A percentile compares a stretch with the other conserved stretches of the same genome.
These are phyloP conservation scores for Stachybotrys elegans DNA, from an alignment of 2,329 filamentous ascomycete genomes.

Conservation along the genomic window DNA sequence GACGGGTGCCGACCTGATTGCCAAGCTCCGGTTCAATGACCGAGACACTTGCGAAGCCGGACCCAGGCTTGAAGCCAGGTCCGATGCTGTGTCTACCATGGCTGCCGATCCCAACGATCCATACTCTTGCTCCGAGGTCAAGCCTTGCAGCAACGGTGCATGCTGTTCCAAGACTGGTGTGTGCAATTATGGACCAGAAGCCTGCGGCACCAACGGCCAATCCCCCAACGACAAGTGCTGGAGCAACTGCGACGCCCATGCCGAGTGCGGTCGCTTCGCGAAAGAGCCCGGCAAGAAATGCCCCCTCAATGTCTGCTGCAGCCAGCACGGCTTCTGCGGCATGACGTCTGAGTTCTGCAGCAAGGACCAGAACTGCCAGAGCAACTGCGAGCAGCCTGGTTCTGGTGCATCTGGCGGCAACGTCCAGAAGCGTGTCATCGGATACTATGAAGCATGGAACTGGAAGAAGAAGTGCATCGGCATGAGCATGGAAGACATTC, in stretches of 20 bases:
- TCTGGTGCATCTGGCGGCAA: slow-evolving; percentile 4
- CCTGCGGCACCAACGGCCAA: slow-evolving; percentile 16
- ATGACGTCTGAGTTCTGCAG: slow-evolving; percentile 9
- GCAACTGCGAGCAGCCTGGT: slow-evolving; percentile 1
- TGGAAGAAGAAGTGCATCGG: slow-evolving; percentile 7
- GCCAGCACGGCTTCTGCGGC: slow-evolving; percentile 18
- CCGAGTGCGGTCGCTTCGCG: no score
- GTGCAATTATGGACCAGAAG: no score
- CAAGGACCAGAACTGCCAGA: slow-evolving; percentile 4
- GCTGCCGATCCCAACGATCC: no score
- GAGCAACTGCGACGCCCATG: slow-evolving; percentile 14
- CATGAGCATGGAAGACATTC: slow-evolving; percentile 12
- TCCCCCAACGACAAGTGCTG: slow-evolving; percentile 16
- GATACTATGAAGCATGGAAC: slow-evolving; percentile 26
- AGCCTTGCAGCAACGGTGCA: no score
- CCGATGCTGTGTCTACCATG: no score
- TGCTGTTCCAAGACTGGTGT: no score
- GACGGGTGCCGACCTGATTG: no score
- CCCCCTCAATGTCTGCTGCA: slow-evolving; percentile 18
- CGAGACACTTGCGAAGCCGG: no score
- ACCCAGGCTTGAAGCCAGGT: no score
- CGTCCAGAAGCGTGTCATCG: slow-evolving; percentile 18
- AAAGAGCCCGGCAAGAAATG: background rate
- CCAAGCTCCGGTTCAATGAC: no score
- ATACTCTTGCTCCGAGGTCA: no score